These are phyloP conservation scores for Mrakia blollopis DNA, from an alignment of 768 basidiomycete species.

Conservation along the genomic window DNA sequence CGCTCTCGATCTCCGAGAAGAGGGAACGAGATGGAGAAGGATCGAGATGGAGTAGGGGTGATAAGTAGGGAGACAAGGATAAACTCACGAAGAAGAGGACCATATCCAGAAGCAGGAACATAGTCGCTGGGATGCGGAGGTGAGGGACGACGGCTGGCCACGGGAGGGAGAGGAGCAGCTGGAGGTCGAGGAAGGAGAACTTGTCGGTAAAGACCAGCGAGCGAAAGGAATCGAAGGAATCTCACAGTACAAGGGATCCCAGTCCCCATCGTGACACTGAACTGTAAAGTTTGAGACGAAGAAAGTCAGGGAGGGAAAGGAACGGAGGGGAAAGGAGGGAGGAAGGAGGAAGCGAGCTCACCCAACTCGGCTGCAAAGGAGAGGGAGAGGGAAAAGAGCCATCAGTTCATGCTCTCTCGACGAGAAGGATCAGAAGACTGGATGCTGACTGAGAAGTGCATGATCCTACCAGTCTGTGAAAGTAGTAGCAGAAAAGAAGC, in stretches of 20 bases:
- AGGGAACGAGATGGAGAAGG: no score
- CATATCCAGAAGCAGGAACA: conserved; percentile 33
- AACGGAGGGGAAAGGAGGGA: neutral
- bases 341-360: conserved; percentile 7
- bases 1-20: no score
- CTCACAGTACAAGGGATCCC: conserved; percentile 19
- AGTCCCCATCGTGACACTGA: conserved; percentile 14
- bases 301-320: no score
- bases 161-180: conserved; percentile 30
- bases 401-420: neutral
- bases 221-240: neutral
- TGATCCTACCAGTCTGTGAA: conserved; percentile 20
- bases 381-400: neutral
- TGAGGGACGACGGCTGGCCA: conserved; percentile 29
- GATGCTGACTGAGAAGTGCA: conserved; percentile 23
- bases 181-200: neutral
- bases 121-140: conserved; percentile 22
- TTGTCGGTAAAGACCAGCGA: no score
- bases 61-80: no score
- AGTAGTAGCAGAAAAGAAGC: neutral
- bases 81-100: conserved; percentile 24
- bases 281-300: neutral
- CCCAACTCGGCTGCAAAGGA: neutral
- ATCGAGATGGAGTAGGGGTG: no score
- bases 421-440: no score